Evolutionary conservation across 768 basidiomycete genomes (phyloP).

Genomic region (Russula abietina): DNA sequence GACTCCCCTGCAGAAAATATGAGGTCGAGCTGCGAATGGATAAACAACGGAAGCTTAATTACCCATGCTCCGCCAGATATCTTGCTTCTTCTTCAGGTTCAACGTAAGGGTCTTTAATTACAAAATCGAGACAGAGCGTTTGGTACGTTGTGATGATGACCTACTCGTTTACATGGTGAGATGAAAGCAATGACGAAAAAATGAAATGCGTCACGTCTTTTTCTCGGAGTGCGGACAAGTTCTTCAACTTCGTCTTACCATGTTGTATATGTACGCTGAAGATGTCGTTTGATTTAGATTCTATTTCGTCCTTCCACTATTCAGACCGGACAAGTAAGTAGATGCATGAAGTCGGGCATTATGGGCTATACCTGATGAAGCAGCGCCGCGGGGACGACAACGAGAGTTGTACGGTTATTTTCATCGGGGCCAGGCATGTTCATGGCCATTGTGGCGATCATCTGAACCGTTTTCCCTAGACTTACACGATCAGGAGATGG

Average conservation of each 20-base stretch:
- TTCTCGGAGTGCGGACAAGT: slow-evolving; percentile 41
- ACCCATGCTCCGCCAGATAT: slow-evolving; percentile 50
- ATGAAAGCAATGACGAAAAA: not conserved
- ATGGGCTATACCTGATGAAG: slow-evolving; percentile 49
- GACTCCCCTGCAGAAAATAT: slow-evolving; percentile 39
- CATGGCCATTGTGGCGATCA: slow-evolving; percentile 72
- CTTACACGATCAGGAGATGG: not conserved
- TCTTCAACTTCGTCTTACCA: slow-evolving; percentile 61
- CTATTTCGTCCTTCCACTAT: slow-evolving; percentile 71
- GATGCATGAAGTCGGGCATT: not conserved
- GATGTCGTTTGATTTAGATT: slow-evolving; percentile 56
- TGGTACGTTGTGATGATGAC: slow-evolving; percentile 75
- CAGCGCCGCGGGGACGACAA: slow-evolving; percentile 73
- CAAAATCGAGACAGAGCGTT: slow-evolving; percentile 57
- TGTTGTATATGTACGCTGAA: slow-evolving; percentile 67
- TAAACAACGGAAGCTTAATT: slow-evolving; percentile 3
- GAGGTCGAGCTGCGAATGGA: not conserved
- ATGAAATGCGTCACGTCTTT: slow-evolving; percentile 41
- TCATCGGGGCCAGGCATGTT: slow-evolving; percentile 50
- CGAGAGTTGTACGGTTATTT: slow-evolving; percentile 51
- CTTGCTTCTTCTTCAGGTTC: slow-evolving; percentile 42
- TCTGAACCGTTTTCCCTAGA: slow-evolving; percentile 65
- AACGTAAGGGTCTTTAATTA: slow-evolving; percentile 42
- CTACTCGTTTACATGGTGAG: slow-evolving; percentile 31
- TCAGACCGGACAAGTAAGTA: not conserved